Evolutionary conservation across 805 yeast species (phyloP).

Genomic region (Metschnikowia noctiluminum): DNA sequence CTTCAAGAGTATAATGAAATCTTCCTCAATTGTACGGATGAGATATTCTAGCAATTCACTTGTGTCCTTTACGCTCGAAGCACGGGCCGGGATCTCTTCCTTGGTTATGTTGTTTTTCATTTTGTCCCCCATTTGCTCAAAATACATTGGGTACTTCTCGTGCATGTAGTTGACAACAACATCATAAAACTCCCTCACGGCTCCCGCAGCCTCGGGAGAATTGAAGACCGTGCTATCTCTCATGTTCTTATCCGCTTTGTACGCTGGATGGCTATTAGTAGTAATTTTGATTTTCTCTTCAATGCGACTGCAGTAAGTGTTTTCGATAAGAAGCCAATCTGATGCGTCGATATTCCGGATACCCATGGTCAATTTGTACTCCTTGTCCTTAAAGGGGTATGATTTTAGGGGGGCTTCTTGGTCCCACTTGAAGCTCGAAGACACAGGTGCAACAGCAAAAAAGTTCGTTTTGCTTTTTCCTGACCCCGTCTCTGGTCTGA

Average conservation of each 20-base stretch:
- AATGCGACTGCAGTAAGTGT: constrained; percentile 27
- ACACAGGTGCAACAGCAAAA: constrained; percentile 11
- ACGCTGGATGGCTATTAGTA: constrained; percentile 32
- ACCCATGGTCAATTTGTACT: constrained; percentile 33
- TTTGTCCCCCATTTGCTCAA: constrained; percentile 17
- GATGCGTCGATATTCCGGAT: constrained; percentile 26
- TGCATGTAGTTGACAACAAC: constrained; percentile 31
- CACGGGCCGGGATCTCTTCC: constrained; percentile 20
- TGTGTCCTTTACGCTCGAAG: constrained; percentile 8
- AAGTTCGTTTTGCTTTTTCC: not conserved
- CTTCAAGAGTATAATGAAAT: constrained; percentile 36
- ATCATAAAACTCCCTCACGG: constrained; percentile 35
- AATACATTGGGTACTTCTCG: constrained; percentile 39
- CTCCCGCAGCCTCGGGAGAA: constrained; percentile 32
- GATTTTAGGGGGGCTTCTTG: constrained; percentile 14
- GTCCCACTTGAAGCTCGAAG: constrained; percentile 15
- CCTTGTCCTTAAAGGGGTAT: constrained; percentile 58
- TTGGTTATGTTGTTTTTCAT: constrained; percentile 28
- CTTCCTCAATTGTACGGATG: constrained; percentile 37
- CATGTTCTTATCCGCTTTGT: constrained; percentile 26
- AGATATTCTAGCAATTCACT: constrained; percentile 23
- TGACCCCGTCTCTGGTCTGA: not conserved
- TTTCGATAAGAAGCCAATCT: constrained; percentile 42
- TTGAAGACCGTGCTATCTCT: constrained; percentile 29
- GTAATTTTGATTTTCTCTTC: constrained; percentile 28